phyloP scores from a whole-genome alignment of 2,329 filamentous ascomycete genomes.

The Neocatenulostroma microsporum region DNA sequence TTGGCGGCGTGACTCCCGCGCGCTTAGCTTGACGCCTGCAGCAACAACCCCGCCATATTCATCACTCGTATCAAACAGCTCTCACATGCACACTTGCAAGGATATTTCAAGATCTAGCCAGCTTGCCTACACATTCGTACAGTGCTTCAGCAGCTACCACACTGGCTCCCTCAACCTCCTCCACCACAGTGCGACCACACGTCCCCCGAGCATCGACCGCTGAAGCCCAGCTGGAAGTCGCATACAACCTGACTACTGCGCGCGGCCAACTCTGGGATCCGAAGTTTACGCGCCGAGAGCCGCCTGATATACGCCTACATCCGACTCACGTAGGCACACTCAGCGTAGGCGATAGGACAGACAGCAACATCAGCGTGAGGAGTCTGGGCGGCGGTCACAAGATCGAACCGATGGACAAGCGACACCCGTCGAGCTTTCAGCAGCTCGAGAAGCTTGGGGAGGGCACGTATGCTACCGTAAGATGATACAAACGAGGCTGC shows the following conservation, averaged over 20 bases:
- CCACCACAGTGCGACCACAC: constrained; percentile 6
- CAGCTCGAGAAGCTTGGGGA: constrained; percentile 97
- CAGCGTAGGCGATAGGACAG: constrained; percentile 39
- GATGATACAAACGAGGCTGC: constrained; percentile 25
- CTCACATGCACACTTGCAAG: too few species aligned
- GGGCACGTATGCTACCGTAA: constrained; percentile 94
- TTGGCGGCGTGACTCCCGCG: background rate
- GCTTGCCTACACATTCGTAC: background rate
- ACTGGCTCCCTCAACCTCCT: constrained; percentile 14
- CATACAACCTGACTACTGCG: constrained; percentile 42
- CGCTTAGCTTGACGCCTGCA: background rate
- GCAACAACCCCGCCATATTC: too few species aligned
- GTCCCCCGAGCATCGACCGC: constrained; percentile 5
- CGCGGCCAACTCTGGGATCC: constrained; percentile 44
- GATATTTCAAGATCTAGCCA: too few species aligned
- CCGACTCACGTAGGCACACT: constrained; percentile 45
- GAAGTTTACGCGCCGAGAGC: constrained; percentile 36
- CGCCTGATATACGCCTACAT: constrained; percentile 38
- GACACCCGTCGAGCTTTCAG: constrained; percentile 96
- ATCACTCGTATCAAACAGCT: too few species aligned
- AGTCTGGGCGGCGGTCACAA: constrained; percentile 35
- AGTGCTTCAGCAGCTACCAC: constrained; percentile 5
- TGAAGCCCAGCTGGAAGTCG: constrained; percentile 22
- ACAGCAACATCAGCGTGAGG: constrained; percentile 45
- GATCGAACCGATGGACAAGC: constrained; percentile 67